Evolutionary conservation across 202 grass and related monocot species (phyloP).

Genomic region (Dendrocalamus latiflorus): DNA sequence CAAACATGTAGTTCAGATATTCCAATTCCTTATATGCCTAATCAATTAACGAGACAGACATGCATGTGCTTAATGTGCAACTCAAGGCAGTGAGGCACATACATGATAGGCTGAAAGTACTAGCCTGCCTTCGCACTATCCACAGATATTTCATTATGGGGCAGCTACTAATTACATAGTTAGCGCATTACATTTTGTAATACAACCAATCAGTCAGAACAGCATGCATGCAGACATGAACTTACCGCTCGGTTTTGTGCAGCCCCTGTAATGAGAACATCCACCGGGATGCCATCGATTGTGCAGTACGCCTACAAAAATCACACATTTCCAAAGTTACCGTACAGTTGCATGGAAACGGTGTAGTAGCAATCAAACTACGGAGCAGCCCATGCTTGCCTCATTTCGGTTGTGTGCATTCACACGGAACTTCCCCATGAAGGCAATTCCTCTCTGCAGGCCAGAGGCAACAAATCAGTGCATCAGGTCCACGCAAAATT

Average conservation of each 20-base stretch:
- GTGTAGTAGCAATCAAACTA: background rate
- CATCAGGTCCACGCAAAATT: background rate
- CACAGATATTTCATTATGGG: background rate
- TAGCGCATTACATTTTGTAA: background rate
- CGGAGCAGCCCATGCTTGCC: slow-evolving; percentile 20
- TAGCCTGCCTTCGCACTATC: background rate
- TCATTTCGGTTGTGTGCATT: slow-evolving; percentile 83
- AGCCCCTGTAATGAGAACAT: slow-evolving; percentile 72
- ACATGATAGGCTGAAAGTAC: background rate
- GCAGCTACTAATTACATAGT: background rate
- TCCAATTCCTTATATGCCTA: background rate
- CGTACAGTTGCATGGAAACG: background rate
- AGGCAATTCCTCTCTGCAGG: slow-evolving; percentile 62
- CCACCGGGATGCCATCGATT: slow-evolving; percentile 58
- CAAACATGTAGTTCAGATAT: background rate
- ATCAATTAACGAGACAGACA: background rate
- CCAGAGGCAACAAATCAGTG: background rate
- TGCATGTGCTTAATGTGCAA: background rate
- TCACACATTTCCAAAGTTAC: slow-evolving; percentile 6
- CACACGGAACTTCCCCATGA: slow-evolving; percentile 72
- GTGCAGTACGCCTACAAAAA: slow-evolving; percentile 93
- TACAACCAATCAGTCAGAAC: background rate
- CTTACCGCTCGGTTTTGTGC: slow-evolving; percentile 92
- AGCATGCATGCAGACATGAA: slow-evolving; percentile 12
- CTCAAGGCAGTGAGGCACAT: background rate